Evolutionary conservation across 1,139 yeast species (phyloP).

Genomic region (Zygosaccharomyces sapae): DNA sequence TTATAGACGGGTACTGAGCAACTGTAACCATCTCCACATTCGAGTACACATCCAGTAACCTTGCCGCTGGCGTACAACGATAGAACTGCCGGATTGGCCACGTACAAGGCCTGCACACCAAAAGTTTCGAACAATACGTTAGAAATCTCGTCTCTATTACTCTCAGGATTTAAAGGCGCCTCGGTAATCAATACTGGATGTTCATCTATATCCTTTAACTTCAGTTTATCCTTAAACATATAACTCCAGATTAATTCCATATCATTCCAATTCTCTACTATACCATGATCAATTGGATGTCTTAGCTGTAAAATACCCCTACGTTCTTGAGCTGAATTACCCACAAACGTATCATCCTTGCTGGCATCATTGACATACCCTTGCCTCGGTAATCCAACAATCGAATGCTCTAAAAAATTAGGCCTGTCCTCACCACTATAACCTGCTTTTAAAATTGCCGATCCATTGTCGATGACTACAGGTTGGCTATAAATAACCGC

Average conservation of each 20-base stretch:
- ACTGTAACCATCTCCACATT: slow-evolving; percentile 88
- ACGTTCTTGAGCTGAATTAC: slow-evolving; percentile 65
- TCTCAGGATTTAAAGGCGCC: slow-evolving; percentile 76
- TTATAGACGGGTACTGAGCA: slow-evolving; percentile 87
- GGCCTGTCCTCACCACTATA: slow-evolving; percentile 92
- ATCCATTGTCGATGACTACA: slow-evolving; percentile 89
- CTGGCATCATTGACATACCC: slow-evolving; percentile 45
- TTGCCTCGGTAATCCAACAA: slow-evolving; percentile 48
- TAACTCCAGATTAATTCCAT: slow-evolving; percentile 75
- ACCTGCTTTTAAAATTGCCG: slow-evolving; percentile 83
- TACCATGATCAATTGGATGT: slow-evolving; percentile 79
- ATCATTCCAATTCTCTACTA: slow-evolving; percentile 80
- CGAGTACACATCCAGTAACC: slow-evolving; percentile 86
- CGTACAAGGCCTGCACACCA: slow-evolving; percentile 80
- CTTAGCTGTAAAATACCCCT: slow-evolving; percentile 67
- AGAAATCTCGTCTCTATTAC: slow-evolving; percentile 67
- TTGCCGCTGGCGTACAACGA: slow-evolving; percentile 84
- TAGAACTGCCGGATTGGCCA: slow-evolving; percentile 78
- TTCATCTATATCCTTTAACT: slow-evolving; percentile 67
- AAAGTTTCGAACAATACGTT: slow-evolving; percentile 80
- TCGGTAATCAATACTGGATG: slow-evolving; percentile 88
- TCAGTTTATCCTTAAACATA: slow-evolving; percentile 56
- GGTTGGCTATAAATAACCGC: slow-evolving; percentile 64
- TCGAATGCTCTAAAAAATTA: slow-evolving; percentile 43
- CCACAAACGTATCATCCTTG: slow-evolving; percentile 66